Base-by-base conservation (phyloP, 805 yeast species). In the Metschnikowia aberdeeniae region DNA sequence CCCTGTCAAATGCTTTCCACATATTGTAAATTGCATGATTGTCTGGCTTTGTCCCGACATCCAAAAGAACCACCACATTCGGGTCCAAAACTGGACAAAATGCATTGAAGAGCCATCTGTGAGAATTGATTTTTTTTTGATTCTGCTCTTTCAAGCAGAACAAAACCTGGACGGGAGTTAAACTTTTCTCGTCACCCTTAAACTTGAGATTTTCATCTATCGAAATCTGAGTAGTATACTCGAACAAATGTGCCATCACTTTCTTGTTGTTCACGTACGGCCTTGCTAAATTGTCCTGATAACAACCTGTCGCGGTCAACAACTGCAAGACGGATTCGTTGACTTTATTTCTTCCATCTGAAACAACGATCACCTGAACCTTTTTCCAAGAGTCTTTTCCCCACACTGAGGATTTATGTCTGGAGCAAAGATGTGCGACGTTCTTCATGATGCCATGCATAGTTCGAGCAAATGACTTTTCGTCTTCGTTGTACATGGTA, bases 21-120 rank as follows among this genome's bases (percentile, higher is more conserved):
- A 93, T 72, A 56, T 92, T 93, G 60, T 93, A 95, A 22, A 92
- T 73, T 0, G 98, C 92, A 43, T 85, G 82, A 38, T 79, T 77
- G 52, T 89, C 89, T n/a, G 98, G 95, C 57, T 84, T 81, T 0
- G 99, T 93, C 51, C 99, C 99, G n/a, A 93, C 99, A 72, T 93
- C 99, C 40, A 93, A 75, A 49, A 93, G 67, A 6, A 89, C 80
- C 44, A 92, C 82, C 12, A 92, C 95, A 55, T 89, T 90, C 11
- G 99, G 99, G 56, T 90, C 87, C 52, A 95, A 70, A 14, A 84
- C 77, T 1, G 97, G 97, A 64, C 97, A 89, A 51, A 93, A 80
- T 1, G 96, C 97, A 60, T 93, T 90, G 66, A 93, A 89, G 44
- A 95, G 71, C 99, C 99, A 93, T 64, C 98, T 81, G 64, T 93